Percentiles rank a stretch among this genome's conserved stretches.
Conservation (phyloP, 768 basidiomycete species). For the Tricholoma furcatifolium region DNA sequence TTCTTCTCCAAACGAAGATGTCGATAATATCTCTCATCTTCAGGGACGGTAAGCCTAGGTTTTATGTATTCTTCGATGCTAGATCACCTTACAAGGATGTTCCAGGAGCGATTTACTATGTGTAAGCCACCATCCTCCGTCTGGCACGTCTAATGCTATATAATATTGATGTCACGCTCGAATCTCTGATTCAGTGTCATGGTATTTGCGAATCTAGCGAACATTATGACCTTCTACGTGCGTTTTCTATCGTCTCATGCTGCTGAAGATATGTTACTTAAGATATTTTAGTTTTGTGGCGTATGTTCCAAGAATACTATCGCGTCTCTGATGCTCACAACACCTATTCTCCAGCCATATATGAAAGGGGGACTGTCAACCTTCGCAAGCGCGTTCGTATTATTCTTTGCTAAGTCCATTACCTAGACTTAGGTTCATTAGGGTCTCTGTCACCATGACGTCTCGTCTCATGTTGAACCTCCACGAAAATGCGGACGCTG, state of each 20-base stretch:
- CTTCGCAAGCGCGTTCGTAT: neutral
- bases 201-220: constrained; percentile 23
- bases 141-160: neutral
- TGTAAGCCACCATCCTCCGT: constrained; percentile 33
- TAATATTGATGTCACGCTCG: no score
- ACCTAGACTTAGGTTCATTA: neutral
- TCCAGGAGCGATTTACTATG: constrained; percentile 54
- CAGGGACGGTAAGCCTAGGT: constrained; percentile 42
- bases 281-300: neutral
- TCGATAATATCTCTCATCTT: constrained; percentile 42
- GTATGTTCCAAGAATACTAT: neutral
- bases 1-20: constrained; percentile 17
- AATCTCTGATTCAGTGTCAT: constrained; percentile 45
- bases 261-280: neutral
- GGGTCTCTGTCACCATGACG: neutral
- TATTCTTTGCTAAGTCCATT: neutral
- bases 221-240: constrained; percentile 4
- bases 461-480: constrained; percentile 44
- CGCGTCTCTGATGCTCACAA: neutral
- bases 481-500: constrained; percentile 36
- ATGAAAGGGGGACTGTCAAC: neutral
- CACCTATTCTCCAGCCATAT: neutral
- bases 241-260: neutral
- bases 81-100: neutral
- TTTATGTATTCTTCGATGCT: neutral